These are phyloP conservation scores for Fusarium aywerte DNA, from an alignment of 2,329 filamentous ascomycete species.

Conservation along the genomic window DNA sequence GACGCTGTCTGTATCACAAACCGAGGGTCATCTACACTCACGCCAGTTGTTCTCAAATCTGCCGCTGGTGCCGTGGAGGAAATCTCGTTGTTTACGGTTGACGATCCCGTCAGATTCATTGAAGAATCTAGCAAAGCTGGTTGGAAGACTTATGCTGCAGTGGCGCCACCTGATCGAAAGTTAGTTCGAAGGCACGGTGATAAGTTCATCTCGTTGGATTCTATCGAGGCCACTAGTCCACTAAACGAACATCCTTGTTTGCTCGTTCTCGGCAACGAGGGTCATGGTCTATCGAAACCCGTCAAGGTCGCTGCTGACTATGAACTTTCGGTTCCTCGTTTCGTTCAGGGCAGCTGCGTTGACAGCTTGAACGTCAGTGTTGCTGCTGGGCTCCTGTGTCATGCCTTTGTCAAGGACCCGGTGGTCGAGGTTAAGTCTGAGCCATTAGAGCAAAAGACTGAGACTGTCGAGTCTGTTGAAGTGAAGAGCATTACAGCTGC, in stretches of 20 bases:
- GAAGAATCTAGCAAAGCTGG: constrained; percentile 73
- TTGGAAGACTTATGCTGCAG: constrained; percentile 87
- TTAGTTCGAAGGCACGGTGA: constrained; percentile 49
- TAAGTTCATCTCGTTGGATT: constrained; percentile 62
- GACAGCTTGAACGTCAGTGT: constrained; percentile 96
- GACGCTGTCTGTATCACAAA: constrained; percentile 83
- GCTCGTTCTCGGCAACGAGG: constrained; percentile 85
- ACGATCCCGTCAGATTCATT: constrained; percentile 76
- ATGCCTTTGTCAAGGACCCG: constrained; percentile 68
- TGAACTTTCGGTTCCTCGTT: constrained; percentile 72
- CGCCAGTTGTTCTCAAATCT: constrained; percentile 83
- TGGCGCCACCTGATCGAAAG: constrained; percentile 57
- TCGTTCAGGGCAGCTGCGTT: constrained; percentile 65
- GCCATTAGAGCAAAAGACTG: neutral
- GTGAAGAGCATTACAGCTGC: neutral
- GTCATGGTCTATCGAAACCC: constrained; percentile 73
- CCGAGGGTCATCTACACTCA: constrained; percentile 77
- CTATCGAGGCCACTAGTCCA: constrained; percentile 62
- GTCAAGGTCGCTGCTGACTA: constrained; percentile 74
- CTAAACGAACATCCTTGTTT: constrained; percentile 74
- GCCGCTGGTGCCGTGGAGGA: constrained; percentile 89
- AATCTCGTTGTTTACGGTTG: constrained; percentile 76
- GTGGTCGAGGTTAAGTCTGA: constrained; percentile 24
- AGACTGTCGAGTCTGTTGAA: neutral
- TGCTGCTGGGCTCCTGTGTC: constrained; percentile 80